A percentile compares a stretch with the other conserved stretches of the same genome.
Evolutionary conservation across 129 eudicot genomes (phyloP).

Genomic region (Tagetes patula): DNA sequence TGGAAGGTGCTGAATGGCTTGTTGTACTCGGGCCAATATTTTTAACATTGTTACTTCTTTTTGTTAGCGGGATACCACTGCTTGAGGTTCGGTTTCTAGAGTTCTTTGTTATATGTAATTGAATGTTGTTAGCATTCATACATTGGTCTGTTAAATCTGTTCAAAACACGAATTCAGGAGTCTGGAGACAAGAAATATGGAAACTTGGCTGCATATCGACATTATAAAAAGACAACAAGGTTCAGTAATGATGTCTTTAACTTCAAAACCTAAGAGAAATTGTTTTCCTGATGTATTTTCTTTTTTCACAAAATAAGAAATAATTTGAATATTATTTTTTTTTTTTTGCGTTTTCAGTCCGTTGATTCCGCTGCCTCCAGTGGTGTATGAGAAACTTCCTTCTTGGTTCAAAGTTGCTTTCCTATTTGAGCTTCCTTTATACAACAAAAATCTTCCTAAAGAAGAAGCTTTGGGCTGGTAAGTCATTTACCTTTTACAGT

Average conservation of each 20-base stretch:
- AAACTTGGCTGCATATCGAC: constrained; percentile 55
- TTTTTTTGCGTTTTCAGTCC: constrained; percentile 54
- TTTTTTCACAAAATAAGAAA: background rate
- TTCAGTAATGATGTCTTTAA: constrained; percentile 17
- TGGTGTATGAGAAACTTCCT: constrained; percentile 61
- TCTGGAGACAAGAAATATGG: constrained; percentile 94
- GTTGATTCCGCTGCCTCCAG: constrained; percentile 76
- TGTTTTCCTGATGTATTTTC: background rate
- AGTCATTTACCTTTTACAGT: constrained; percentile 17
- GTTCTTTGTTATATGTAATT: background rate
- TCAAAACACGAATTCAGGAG: constrained; percentile 46
- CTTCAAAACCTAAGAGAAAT: background rate
- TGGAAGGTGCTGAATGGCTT: constrained; percentile 89
- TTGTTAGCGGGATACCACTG: constrained; percentile 88
- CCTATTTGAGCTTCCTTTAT: constrained; percentile 86
- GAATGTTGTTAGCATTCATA: background rate
- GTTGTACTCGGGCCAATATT: constrained; percentile 84
- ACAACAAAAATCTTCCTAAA: constrained; percentile 71
- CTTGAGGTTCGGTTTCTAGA: constrained; percentile 66
- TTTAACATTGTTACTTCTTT: constrained; percentile 81
- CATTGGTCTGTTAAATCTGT: constrained; percentile 3
- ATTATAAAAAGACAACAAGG: constrained; percentile 87
- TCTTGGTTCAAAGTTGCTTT: constrained; percentile 70
- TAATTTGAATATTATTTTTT: background rate
- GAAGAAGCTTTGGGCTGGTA: constrained; percentile 58